phyloP scores from a whole-genome alignment of 2,329 filamentous ascomycete genomes.

The Alternaria triticimaculans region DNA sequence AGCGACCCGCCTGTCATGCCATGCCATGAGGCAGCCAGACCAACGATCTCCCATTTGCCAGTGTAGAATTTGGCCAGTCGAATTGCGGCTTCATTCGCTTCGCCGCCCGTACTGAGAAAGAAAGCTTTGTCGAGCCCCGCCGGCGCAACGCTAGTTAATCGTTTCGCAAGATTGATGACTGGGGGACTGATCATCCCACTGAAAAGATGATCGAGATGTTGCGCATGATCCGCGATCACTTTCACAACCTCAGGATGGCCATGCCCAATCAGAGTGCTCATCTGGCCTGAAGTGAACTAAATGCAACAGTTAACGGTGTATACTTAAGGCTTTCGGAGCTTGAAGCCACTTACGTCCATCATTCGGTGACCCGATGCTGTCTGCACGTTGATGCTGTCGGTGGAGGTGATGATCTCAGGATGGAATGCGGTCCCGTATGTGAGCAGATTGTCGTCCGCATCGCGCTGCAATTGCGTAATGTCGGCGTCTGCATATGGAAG shows the following conservation, averaged over 20 bases:
- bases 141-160: slow-evolving; percentile 33
- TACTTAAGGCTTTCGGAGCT: background rate
- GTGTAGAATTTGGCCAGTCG: slow-evolving; percentile 69
- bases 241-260: slow-evolving; percentile 43
- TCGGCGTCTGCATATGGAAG: slow-evolving; percentile 24
- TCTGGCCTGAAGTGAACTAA: slow-evolving; percentile 17
- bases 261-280: slow-evolving; percentile 34
- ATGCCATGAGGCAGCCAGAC: slow-evolving; percentile 65
- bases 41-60: slow-evolving; percentile 70
- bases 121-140: slow-evolving; percentile 42
- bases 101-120: slow-evolving; percentile 45
- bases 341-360: slow-evolving; percentile 30
- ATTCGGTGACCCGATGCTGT: slow-evolving; percentile 40
- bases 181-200: slow-evolving; percentile 47
- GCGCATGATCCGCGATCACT: slow-evolving; percentile 34
- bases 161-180: slow-evolving; percentile 41
- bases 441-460: slow-evolving; percentile 30
- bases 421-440: slow-evolving; percentile 35
- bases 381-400: slow-evolving; percentile 38
- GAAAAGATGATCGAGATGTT: slow-evolving; percentile 43
- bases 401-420: slow-evolving; percentile 38
- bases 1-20: slow-evolving; percentile 64
- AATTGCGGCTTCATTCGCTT: slow-evolving; percentile 65
- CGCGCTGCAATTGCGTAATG: slow-evolving; percentile 25
- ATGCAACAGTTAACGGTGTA: background rate